Evolutionary conservation across 352 stramenopile genomes (phyloP).

Genomic region (Phytophthora cryptogea): DNA sequence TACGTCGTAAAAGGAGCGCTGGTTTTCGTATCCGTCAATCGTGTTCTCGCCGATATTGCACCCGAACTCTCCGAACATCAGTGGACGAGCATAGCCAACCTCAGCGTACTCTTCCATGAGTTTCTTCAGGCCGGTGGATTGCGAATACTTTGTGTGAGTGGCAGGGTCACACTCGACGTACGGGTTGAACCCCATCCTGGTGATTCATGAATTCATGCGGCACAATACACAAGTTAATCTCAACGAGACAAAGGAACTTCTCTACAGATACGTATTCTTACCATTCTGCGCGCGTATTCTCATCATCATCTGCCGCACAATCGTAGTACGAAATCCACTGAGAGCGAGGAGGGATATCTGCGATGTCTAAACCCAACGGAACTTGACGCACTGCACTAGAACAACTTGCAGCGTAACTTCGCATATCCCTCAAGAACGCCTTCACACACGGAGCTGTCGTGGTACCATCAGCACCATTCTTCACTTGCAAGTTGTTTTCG

Average conservation of each 20-base stretch:
- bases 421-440: conserved; percentile 52
- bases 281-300: conserved; percentile 58
- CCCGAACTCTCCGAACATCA: conserved; percentile 84
- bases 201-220: not conserved
- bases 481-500: conserved; percentile 31
- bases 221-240: not conserved
- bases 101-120: conserved; percentile 66
- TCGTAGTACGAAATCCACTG: conserved; percentile 76
- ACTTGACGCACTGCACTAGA: conserved; percentile 46
- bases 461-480: conserved; percentile 21
- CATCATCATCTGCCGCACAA: conserved; percentile 49
- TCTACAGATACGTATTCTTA: conserved; percentile 7
- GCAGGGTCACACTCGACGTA: conserved; percentile 69
- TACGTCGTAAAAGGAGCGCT: conserved; percentile 69
- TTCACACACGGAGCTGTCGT: conserved; percentile 59
- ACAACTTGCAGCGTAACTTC: conserved; percentile 50
- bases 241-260: not conserved
- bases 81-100: conserved; percentile 48
- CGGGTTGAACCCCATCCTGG: conserved; percentile 59
- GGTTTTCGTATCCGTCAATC: conserved; percentile 67
- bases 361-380: conserved; percentile 67
- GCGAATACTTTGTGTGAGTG: conserved; percentile 52
- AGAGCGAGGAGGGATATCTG: conserved; percentile 55
- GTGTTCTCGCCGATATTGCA: conserved; percentile 75
- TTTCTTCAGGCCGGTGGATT: conserved; percentile 58